Base-by-base conservation (phyloP, 345 rosid species). In the Pugionium cornutum region DNA sequence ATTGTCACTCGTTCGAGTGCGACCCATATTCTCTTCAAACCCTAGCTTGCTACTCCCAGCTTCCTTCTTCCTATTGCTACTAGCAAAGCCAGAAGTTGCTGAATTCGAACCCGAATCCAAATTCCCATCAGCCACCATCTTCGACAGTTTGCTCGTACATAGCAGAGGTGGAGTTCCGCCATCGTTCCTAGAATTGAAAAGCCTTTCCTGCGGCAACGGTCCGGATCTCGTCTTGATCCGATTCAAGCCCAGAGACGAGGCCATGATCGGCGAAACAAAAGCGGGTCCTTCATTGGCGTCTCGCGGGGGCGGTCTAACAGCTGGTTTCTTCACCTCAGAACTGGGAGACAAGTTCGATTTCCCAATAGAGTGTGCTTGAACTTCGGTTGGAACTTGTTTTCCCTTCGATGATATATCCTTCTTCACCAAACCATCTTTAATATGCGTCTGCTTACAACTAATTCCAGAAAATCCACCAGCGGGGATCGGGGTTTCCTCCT, bases 191-290 rank as follows among this genome's bases (percentile, higher is more conserved):
- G 82, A 85, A 63, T 79, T 68, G 8, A 81, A 89, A 40, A 82
- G 86, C 43, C 79, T 83, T 71, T 92, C 95, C 69, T 80, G 85
- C 3, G 92, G 91, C 85, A 87, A 77, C 2, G 97, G 94, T 4
- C 89, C 88, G 0, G 96, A 89, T 66, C 95, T 74, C 34, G 98
- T 92, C 79, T 89, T 92, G 41, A 84, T 89, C 75, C 78, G 79
- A 51, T 86, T 87, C 63, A 92, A 65, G 28, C 92, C 95, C 32
- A 92, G 66, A 7, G 92, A 87, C 5, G 98, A 88, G 1, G 94
- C 89, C 46, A 91, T 46, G 33, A 86, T 78, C 0, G 91, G 98
- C 9, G 91, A 87, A 68, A 81, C 98, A 29, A 89, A 75, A 5
- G 80, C 72, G 9, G 87, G 68, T 35, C 72, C 81, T 5, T 74